Conservation (phyloP, 2,329 filamentous ascomycete species). For the Penicillium sp. region DNA sequence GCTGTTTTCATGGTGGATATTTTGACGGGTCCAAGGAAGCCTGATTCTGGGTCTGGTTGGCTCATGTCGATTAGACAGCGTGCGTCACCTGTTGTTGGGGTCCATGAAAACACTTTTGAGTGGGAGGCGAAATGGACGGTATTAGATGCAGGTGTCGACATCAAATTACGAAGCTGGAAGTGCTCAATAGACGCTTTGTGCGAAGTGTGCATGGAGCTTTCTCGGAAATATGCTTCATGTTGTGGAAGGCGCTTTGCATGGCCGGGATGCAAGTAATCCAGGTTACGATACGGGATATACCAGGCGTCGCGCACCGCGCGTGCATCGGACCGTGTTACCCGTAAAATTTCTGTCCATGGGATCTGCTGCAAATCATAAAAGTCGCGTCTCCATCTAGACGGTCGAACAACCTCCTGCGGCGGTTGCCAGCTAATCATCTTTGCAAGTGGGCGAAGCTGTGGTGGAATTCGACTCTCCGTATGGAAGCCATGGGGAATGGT, state of each 20-base stretch:
- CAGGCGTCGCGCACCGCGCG: conserved; percentile 39
- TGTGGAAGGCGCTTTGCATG: conserved; percentile 34
- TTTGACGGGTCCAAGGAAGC: conserved; percentile 39
- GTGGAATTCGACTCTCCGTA: conserved; percentile 18
- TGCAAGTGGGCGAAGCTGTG: conserved; percentile 28
- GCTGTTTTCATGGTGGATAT: conserved; percentile 55
- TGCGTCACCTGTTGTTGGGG: conserved; percentile 44
- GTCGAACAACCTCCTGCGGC: conserved; percentile 33
- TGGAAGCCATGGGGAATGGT: conserved; percentile 15
- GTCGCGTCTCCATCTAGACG: conserved; percentile 24
- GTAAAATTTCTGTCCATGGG: conserved; percentile 39
- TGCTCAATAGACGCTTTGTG: conserved; percentile 54
- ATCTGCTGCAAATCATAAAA: conserved; percentile 44
- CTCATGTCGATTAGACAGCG: conserved; percentile 51
- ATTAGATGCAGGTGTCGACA: conserved; percentile 54
- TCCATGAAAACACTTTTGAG: conserved; percentile 50
- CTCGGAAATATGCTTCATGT: conserved; percentile 49
- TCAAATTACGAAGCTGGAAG: conserved; percentile 59
- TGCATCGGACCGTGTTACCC: conserved; percentile 38
- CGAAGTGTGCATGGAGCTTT: conserved; percentile 49
- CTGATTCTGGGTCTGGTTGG: conserved; percentile 38
- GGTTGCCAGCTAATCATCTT: conserved; percentile 37
- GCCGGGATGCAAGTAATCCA: conserved; percentile 29
- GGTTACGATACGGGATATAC: conserved; percentile 43
- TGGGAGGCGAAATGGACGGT: conserved; percentile 55